A percentile compares a stretch with the other conserved stretches of the same genome.
Conservation (phyloP, 75 land plant species). For the Selaginella moellendorffii region DNA sequence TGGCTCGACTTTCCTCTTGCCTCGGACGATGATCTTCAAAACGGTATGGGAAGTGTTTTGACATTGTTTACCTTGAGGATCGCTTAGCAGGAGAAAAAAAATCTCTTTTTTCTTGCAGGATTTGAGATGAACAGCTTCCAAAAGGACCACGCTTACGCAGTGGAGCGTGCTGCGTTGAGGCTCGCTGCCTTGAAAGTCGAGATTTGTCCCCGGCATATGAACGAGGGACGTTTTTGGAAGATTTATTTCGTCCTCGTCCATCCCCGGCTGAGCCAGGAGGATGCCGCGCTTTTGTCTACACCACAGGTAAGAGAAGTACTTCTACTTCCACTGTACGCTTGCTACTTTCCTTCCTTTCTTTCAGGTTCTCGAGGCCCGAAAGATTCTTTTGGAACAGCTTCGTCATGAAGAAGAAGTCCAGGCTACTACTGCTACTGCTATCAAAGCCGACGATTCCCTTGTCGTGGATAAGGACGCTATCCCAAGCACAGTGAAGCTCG, state of each 20-base stretch:
- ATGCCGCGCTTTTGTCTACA: constrained; percentile 60
- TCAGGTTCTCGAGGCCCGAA: constrained; percentile 18
- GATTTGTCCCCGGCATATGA: constrained; percentile 62
- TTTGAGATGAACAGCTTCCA: constrained; percentile 66
- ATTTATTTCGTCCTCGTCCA: constrained; percentile 75
- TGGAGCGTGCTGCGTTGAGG: constrained; percentile 45
- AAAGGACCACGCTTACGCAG: constrained; percentile 64
- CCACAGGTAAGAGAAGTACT: constrained; percentile 41
- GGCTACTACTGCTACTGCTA: constrained; percentile 18
- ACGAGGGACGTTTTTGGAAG: constrained; percentile 69
- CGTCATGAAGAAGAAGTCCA: constrained; percentile 19
- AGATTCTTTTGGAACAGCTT: constrained; percentile 40
- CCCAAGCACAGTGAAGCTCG: constrained; percentile 10
- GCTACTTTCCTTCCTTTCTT: not conserved
- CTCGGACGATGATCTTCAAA: constrained; percentile 43
- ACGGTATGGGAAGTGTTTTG: constrained; percentile 2
- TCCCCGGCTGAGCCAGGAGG: constrained; percentile 54
- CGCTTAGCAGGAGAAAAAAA: not conserved
- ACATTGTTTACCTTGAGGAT: not conserved
- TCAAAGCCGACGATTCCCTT: constrained; percentile 14
- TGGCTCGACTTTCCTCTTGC: constrained; percentile 85
- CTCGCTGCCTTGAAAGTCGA: constrained; percentile 58
- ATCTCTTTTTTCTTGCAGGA: constrained; percentile 18
- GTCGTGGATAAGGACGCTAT: constrained; percentile 7
- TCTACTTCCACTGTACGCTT: not conserved